phyloP scores from a whole-genome alignment of 257 asterid species.

The Thymus quinquecostatus region DNA sequence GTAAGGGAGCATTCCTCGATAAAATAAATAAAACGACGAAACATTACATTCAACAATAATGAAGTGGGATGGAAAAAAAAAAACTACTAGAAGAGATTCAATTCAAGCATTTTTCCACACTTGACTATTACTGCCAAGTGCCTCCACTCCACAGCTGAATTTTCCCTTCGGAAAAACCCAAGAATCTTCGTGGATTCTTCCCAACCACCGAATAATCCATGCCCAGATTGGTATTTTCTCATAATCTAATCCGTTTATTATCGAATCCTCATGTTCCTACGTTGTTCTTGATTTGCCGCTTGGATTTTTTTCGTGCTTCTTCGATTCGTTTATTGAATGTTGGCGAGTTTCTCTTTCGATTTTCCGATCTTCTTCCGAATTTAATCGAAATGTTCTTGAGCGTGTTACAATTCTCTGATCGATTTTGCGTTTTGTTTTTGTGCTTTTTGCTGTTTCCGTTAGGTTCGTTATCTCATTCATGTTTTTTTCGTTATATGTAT shows the following conservation, averaged over 20 bases:
- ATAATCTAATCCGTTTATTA: neutral
- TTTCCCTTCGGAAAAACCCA: slow-evolving; percentile 1
- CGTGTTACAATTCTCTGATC: neutral
- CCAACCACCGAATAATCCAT: neutral
- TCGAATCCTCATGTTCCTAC: slow-evolving; percentile 16
- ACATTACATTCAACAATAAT: no score
- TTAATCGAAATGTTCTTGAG: neutral
- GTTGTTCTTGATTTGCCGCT: slow-evolving; percentile 2
- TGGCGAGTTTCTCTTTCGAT: neutral
- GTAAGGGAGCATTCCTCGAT: no score
- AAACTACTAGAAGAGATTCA: neutral
- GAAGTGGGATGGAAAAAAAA: neutral
- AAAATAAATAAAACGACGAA: no score
- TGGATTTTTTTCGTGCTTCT: slow-evolving; percentile 25
- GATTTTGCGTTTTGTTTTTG: neutral
- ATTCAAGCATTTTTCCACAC: slow-evolving; percentile 13
- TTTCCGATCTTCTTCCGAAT: neutral
- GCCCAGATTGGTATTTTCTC: slow-evolving; percentile 14
- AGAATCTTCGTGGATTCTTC: neutral
- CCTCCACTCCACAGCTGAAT: slow-evolving; percentile 8
- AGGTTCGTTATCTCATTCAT: slow-evolving; percentile 13
- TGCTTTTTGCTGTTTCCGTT: slow-evolving; percentile 15
- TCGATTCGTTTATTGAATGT: neutral
- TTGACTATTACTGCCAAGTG: slow-evolving; percentile 5
- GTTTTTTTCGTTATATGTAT: neutral